Conservation (phyloP, 371 early-diverging fungal genomes). For the Mortierella sp. region DNA sequence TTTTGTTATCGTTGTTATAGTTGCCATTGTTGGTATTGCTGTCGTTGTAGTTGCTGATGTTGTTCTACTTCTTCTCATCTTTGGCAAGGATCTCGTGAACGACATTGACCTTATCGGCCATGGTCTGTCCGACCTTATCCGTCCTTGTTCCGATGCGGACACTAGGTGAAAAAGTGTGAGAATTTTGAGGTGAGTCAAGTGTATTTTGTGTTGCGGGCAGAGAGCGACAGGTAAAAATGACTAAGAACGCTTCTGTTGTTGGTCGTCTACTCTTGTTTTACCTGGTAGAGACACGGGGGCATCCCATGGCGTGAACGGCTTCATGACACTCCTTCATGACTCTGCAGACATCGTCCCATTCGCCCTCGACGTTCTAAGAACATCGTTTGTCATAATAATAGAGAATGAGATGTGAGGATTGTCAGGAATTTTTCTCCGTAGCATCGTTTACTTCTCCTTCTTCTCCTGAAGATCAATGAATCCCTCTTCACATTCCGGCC, state of each 20-base stretch:
- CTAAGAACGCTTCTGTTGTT: too few species aligned
- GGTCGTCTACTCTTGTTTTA: constrained; percentile 1
- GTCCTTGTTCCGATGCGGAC: constrained; percentile 58
- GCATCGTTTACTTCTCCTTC: too few species aligned
- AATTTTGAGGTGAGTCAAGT: not conserved
- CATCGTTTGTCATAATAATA: not conserved
- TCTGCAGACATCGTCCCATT: constrained; percentile 56
- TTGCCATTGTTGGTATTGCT: too few species aligned
- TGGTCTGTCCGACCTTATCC: constrained; percentile 53
- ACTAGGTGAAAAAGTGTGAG: constrained; percentile 7
- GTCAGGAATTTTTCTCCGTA: not conserved
- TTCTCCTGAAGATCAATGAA: too few species aligned
- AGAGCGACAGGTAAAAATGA: too few species aligned
- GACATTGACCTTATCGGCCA: constrained; percentile 55
- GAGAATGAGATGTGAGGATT: not conserved
- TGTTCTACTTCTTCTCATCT: constrained; percentile 19
- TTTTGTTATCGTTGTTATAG: too few species aligned
- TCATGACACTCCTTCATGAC: constrained; percentile 59
- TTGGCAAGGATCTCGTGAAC: constrained; percentile 55
- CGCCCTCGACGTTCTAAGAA: constrained; percentile 51
- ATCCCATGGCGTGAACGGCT: constrained; percentile 59
- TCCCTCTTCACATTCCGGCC: too few species aligned
- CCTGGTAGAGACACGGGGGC: constrained; percentile 58
- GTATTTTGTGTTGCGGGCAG: too few species aligned
- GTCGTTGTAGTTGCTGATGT: too few species aligned